phyloP scores from a whole-genome alignment of 2,329 filamentous ascomycete genomes.

The Seiridium cupressi region DNA sequence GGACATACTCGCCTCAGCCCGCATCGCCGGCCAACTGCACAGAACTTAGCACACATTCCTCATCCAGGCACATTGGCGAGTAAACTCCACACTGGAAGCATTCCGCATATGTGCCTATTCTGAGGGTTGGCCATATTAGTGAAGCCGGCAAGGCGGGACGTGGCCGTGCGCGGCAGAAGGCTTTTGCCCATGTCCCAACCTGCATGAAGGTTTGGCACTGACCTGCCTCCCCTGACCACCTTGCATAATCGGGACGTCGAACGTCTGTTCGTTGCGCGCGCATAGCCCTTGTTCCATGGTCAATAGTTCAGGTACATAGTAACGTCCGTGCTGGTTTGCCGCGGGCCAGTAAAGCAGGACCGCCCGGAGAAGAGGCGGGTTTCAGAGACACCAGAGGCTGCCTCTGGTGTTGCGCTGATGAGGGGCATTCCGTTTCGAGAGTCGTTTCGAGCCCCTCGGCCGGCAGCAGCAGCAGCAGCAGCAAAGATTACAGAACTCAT shows the following conservation, averaged over 20 bases:
- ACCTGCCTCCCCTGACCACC: background rate
- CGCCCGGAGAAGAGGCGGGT: background rate
- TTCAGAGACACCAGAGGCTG: background rate
- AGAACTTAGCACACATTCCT: background rate
- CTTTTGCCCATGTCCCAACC: background rate
- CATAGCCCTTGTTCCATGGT: background rate
- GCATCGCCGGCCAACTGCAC: background rate
- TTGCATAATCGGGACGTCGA: background rate
- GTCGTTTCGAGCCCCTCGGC: background rate
- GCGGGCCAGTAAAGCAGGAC: too few relatives aligned
- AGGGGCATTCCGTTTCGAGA: conserved; percentile 4
- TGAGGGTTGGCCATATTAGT: background rate
- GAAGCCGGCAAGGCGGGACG: background rate
- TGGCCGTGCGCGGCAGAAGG: background rate
- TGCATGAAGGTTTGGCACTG: background rate
- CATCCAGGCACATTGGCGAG: background rate
- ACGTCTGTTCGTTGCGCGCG: background rate
- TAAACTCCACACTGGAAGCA: background rate
- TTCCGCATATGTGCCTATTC: background rate
- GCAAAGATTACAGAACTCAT: background rate
- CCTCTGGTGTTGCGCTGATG: background rate
- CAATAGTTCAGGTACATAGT: background rate
- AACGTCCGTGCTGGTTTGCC: background rate
- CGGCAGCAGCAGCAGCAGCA: background rate
- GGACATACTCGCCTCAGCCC: background rate